Evolutionary conservation across 495 filamentous ascomycete species (phyloP), one percentile per base, ranked within the genome.

Genomic region (Tuber umbilicatum): DNA sequence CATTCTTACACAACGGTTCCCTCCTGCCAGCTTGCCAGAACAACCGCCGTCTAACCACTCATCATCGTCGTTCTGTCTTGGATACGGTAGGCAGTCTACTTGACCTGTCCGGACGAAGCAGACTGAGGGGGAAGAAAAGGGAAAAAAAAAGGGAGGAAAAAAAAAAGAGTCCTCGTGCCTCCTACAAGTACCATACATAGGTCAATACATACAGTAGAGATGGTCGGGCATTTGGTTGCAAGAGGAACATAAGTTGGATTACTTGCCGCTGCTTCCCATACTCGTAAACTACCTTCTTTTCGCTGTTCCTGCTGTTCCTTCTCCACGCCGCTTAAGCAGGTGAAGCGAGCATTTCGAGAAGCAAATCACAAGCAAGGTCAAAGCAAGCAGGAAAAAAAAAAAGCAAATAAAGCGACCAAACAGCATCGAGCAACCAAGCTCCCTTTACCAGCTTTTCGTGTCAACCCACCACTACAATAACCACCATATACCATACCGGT

Each of bases 401-500:
- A 50, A 43, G n/a, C 55, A 64, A 31, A 3, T 27, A 27, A 64
- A 64, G 27, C 55, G 5, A 5, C 27, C 55, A 64, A 64, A 17
- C 55, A 64, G 50, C n/a, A 12, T 60, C 50, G 16, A 64, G 55
- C 55, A 35, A 64, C 55, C 55, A 64, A 64, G 55, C 55, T 64
- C 55, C 31, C 31, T 5, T 35, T 64, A 7, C 55, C 31, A 64
- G 27, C 27, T 64, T 64, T 64, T 50, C 7, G 50, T 60, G 50
- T 60, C n/a, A 27, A 60, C 50, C 50, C 23, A 31, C 50, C 50
- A 55, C 50, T 27, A 55, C 50, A n/a, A n/a, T n/a, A 27, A 27
- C 23, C 3, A 55, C 2, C 4, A n/a, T n/a, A n/a, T 64, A 64
- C 55, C 55, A 64, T 35, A 64, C 55, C 12, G 27, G 55, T 35